These are phyloP conservation scores for Aspergillus fijiensis DNA, from an alignment of 2,329 filamentous ascomycete species.

Conservation along the genomic window DNA sequence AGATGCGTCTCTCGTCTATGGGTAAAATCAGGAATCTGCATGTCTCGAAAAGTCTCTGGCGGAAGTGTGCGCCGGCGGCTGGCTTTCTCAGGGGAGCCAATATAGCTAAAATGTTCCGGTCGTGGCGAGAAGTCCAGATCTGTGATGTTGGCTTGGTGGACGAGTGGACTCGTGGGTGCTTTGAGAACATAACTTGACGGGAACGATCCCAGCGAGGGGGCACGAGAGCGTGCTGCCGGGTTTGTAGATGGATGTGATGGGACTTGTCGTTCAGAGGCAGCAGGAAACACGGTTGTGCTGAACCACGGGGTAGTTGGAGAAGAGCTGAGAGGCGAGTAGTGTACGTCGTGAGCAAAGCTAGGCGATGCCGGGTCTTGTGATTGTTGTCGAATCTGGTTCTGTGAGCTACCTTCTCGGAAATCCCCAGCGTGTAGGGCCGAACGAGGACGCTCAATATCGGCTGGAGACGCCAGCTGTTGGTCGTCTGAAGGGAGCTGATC, in stretches of 20 bases:
- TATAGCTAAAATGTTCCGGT: constrained; percentile 53
- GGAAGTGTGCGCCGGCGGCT: constrained; percentile 72
- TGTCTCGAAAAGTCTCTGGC: constrained; percentile 56
- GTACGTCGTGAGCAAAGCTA: constrained; percentile 13
- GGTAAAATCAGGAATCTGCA: constrained; percentile 44
- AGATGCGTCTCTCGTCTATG: constrained; percentile 41
- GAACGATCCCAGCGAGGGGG: constrained; percentile 67
- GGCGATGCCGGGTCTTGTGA: constrained; percentile 23
- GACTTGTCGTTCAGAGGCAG: constrained; percentile 16
- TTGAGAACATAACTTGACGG: constrained; percentile 81
- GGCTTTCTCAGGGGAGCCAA: constrained; percentile 46
- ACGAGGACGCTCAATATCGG: constrained; percentile 75
- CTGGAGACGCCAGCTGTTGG: constrained; percentile 52
- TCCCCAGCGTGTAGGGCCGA: constrained; percentile 68
- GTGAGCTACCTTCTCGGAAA: constrained; percentile 51
- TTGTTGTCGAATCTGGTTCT: constrained; percentile 28
- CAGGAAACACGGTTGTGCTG: constrained; percentile 28
- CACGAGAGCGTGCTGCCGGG: constrained; percentile 39
- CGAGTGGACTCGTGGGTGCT: constrained; percentile 86
- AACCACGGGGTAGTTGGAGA: constrained; percentile 62
- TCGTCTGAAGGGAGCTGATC: constrained; percentile 34
- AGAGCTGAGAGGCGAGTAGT: constrained; percentile 36
- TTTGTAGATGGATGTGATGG: constrained; percentile 17
- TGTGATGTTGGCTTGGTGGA: constrained; percentile 82
- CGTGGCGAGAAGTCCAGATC: constrained; percentile 65